phyloP scores from a whole-genome alignment of 1,139 yeast species.

The Pichia sp. region DNA sequence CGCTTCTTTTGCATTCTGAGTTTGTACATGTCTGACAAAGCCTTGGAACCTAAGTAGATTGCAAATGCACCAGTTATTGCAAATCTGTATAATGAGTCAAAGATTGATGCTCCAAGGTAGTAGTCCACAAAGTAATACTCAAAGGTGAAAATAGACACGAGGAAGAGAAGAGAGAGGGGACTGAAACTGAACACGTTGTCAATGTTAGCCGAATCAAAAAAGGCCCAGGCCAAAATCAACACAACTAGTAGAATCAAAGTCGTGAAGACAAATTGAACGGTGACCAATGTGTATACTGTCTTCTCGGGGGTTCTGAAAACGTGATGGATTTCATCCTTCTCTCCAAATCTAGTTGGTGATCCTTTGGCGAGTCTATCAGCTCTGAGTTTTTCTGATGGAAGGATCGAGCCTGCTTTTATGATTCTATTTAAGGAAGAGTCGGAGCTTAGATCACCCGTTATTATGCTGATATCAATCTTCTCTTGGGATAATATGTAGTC shows the following conservation, averaged over 20 bases:
- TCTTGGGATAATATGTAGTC: constrained; percentile 17
- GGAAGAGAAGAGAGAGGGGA: constrained; percentile 39
- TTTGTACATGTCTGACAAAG: constrained; percentile 33
- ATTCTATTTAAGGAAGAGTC: constrained; percentile 1
- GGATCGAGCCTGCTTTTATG: constrained; percentile 16
- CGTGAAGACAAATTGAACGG: constrained; percentile 47
- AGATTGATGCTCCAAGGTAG: constrained; percentile 65
- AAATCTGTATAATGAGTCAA: constrained; percentile 53
- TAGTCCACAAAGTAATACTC: constrained; percentile 63
- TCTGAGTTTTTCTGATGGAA: constrained; percentile 17
- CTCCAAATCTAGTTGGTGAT: constrained; percentile 38
- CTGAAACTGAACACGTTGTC: constrained; percentile 25
- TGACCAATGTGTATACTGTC: constrained; percentile 48
- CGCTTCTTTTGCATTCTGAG: too few relatives aligned
- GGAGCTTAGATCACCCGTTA: constrained; percentile 23
- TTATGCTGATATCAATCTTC: constrained; percentile 17
- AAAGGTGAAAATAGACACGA: constrained; percentile 47
- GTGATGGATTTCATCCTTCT: constrained; percentile 64
- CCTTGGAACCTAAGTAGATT: constrained; percentile 63
- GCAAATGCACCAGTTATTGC: constrained; percentile 49
- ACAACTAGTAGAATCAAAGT: constrained; percentile 34
- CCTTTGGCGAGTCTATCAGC: constrained; percentile 17
- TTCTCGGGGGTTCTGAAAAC: constrained; percentile 51
- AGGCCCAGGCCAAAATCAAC: constrained; percentile 43
- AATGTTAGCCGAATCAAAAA: constrained; percentile 39